Evolutionary conservation across 1,284 basidiomycete genomes (phyloP).

Genomic region (Cryptococcus hybrid): DNA sequence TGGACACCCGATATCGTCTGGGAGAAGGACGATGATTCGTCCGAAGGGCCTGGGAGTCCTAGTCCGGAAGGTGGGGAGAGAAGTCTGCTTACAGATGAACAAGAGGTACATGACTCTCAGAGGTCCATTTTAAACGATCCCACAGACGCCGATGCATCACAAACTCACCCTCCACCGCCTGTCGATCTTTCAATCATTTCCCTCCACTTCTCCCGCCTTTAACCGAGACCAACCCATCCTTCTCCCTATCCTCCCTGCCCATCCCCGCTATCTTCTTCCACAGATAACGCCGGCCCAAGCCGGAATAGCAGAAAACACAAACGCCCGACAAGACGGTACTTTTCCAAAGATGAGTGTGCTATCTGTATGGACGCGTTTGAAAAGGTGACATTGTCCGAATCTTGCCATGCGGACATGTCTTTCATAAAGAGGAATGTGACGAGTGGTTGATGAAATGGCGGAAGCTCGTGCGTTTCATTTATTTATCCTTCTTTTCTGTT

Average conservation of each 20-base stretch:
- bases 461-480: slow-evolving; percentile 65
- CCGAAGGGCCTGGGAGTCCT: slow-evolving; percentile 3
- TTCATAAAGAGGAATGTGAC: slow-evolving; percentile 70
- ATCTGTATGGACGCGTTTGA: slow-evolving; percentile 84
- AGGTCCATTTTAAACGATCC: not conserved
- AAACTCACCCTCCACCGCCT: not conserved
- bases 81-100: not conserved
- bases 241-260: not conserved
- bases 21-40: slow-evolving; percentile 43
- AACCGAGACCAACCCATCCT: not conserved
- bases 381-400: slow-evolving; percentile 81
- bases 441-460: slow-evolving; percentile 85
- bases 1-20: slow-evolving; percentile 51
- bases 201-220: not conserved
- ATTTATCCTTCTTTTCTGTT: not conserved
- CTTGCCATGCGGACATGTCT: slow-evolving; percentile 82
- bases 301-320: not conserved
- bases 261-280: not conserved
- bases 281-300: not conserved
- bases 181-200: not conserved
- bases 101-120: not conserved
- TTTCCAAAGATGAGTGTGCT: slow-evolving; percentile 66
- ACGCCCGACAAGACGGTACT: slow-evolving; percentile 33
- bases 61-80: slow-evolving; percentile 6
- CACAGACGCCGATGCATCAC: not conserved